Percentiles rank a stretch among this genome's conserved stretches.
Conservation (phyloP, 2,329 filamentous ascomycete genomes). For the Monosporascus cannonballus region DNA sequence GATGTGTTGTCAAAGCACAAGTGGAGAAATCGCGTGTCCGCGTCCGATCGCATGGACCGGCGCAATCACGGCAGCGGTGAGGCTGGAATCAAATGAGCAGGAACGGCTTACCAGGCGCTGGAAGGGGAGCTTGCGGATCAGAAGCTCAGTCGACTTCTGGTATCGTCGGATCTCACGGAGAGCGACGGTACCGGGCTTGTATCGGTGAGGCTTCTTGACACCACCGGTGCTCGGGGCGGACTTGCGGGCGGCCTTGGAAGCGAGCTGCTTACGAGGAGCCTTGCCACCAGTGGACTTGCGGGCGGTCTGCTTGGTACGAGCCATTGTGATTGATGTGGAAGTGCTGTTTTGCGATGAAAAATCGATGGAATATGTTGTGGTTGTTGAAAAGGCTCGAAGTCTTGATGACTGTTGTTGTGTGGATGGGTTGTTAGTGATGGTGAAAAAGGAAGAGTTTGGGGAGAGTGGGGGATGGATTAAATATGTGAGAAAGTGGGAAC, state of each 20-base stretch:
- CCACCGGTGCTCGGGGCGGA: conserved; percentile 92
- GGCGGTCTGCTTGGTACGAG: conserved; percentile 61
- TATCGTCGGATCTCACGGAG: conserved; percentile 98
- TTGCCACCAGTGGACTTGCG: conserved; percentile 77
- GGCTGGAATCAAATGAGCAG: background rate
- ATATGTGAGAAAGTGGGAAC: conserved; percentile 20
- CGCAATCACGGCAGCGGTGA: background rate
- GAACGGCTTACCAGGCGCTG: conserved; percentile 68
- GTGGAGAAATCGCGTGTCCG: background rate
- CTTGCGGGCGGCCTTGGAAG: conserved; percentile 99
- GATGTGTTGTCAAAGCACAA: background rate
- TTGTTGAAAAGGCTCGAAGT: conserved; percentile 23
- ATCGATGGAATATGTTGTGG: conserved; percentile 20
- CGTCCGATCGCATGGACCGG: background rate
- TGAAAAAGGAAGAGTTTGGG: conserved; percentile 18
- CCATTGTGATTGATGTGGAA: conserved; percentile 43
- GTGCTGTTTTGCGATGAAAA: conserved; percentile 21
- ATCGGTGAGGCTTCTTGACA: conserved; percentile 91
- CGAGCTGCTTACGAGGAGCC: conserved; percentile 90
- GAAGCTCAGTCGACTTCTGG: conserved; percentile 93
- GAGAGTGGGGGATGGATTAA: conserved; percentile 26
- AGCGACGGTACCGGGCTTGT: conserved; percentile 92
- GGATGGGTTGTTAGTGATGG: conserved; percentile 17
- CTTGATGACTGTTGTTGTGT: conserved; percentile 23
- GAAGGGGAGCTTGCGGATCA: conserved; percentile 97